These are phyloP conservation scores for Sarocladiaceae sp. DNA, from an alignment of 2,329 filamentous ascomycete genomes.

Conservation along the genomic window DNA sequence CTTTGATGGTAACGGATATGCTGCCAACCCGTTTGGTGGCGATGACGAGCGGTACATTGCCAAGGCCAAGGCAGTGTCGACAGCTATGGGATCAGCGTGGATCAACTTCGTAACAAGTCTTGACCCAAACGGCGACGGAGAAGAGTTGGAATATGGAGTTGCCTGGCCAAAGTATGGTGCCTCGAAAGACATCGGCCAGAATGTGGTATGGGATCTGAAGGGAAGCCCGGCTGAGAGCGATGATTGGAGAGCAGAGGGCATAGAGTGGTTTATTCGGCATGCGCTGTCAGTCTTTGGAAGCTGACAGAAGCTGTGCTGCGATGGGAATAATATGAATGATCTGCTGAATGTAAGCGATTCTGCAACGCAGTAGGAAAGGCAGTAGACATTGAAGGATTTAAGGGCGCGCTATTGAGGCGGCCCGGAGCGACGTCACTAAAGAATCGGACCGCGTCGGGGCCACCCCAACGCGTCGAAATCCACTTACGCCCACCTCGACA, in stretches of 20 bases:
- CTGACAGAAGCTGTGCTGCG: constrained; percentile 12
- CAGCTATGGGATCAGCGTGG: constrained; percentile 24
- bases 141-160: background rate
- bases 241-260: constrained; percentile 21
- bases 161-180: constrained; percentile 22
- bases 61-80: constrained; percentile 20
- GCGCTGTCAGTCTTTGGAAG: constrained; percentile 21
- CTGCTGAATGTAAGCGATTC: no score
- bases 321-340: no score
- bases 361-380: no score
- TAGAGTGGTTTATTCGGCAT: constrained; percentile 23
- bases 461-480: constrained; percentile 3
- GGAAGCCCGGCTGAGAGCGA: constrained; percentile 21
- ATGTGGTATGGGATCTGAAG: constrained; percentile 22
- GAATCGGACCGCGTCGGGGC: constrained; percentile 4
- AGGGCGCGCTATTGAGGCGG: no score
- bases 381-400: no score
- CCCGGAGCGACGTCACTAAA: constrained; percentile 1
- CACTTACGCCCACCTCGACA: background rate
- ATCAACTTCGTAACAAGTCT: constrained; percentile 21
- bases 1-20: constrained; percentile 23
- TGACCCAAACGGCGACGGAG: constrained; percentile 21
- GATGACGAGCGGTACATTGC: constrained; percentile 18
- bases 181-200: constrained; percentile 15
- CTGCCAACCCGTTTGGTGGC: constrained; percentile 23